Evolutionary conservation across 2,329 filamentous ascomycete genomes (phyloP).

Genomic region (Fusarium sp.): DNA sequence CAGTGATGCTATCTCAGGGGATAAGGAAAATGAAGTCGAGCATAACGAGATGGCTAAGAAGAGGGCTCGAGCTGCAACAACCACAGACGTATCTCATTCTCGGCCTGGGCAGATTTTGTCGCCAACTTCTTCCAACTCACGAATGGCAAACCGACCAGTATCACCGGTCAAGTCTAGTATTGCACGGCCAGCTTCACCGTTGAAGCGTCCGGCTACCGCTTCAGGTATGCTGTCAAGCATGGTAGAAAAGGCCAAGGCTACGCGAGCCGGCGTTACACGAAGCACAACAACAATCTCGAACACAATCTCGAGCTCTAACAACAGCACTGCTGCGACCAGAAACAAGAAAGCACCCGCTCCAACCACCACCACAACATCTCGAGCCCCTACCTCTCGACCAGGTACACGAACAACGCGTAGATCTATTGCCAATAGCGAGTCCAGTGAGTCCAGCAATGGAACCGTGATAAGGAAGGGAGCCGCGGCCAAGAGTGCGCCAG

Average conservation of each 20-base stretch:
- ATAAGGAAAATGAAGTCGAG: slow-evolving; percentile 82
- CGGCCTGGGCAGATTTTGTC: slow-evolving; percentile 76
- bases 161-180: slow-evolving; percentile 71
- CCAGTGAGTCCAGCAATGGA: slow-evolving; percentile 73
- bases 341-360: slow-evolving; percentile 54
- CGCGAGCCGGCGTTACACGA: slow-evolving; percentile 62
- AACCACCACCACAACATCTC: slow-evolving; percentile 52
- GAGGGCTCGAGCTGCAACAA: slow-evolving; percentile 62
- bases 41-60: slow-evolving; percentile 78
- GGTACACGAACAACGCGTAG: slow-evolving; percentile 65
- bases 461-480: slow-evolving; percentile 72
- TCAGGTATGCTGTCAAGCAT: slow-evolving; percentile 66
- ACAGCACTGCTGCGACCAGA: slow-evolving; percentile 52
- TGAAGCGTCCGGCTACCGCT: slow-evolving; percentile 65
- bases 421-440: slow-evolving; percentile 71
- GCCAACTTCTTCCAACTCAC: slow-evolving; percentile 84
- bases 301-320: slow-evolving; percentile 58
- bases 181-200: slow-evolving; percentile 70
- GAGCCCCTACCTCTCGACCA: slow-evolving; percentile 53
- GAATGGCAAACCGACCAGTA: slow-evolving; percentile 65
- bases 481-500: slow-evolving; percentile 54
- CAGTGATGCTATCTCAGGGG: slow-evolving; percentile 74
- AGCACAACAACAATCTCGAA: slow-evolving; percentile 63
- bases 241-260: slow-evolving; percentile 72
- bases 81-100: slow-evolving; percentile 55